Evolutionary conservation across 2,329 filamentous ascomycete genomes (phyloP).

Genomic region (Xylogone sp.): DNA sequence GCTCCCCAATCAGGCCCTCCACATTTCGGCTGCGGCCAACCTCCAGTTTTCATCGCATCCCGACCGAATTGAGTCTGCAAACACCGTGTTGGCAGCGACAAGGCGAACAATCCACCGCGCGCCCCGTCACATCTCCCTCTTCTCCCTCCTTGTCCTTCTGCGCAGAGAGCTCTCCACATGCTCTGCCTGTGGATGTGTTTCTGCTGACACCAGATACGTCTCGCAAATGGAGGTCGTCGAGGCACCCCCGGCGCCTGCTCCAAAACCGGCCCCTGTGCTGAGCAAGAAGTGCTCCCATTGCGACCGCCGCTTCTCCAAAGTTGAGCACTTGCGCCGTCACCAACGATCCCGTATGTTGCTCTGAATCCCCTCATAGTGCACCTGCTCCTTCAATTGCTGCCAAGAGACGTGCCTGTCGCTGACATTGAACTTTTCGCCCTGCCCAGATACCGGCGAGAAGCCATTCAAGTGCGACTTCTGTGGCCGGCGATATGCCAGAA

Average conservation of each 20-base stretch:
- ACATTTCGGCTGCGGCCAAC: no score
- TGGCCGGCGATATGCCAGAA: conserved; percentile 50
- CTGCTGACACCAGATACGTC: not conserved
- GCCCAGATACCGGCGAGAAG: conserved; percentile 47
- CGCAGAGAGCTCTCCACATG: no score
- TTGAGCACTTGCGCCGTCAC: conserved; percentile 51
- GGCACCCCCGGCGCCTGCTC: not conserved
- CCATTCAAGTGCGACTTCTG: conserved; percentile 50
- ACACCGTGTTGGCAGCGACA: no score
- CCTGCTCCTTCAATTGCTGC: conserved; percentile 17
- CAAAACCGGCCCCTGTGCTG: conserved; percentile 23
- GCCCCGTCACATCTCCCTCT: no score
- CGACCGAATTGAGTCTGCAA: no score
- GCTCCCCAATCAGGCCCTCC: no score
- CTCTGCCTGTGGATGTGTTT: not conserved
- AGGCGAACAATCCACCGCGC: no score
- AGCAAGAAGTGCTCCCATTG: conserved; percentile 41
- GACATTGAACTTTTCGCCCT: not conserved
- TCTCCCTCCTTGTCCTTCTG: no score
- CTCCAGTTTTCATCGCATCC: no score
- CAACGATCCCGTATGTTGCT: conserved; percentile 47
- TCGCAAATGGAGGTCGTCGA: not conserved
- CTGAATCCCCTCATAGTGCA: conserved; percentile 4
- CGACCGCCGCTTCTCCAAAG: conserved; percentile 52
- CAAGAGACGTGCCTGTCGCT: not conserved